Percentiles rank a stretch among this genome's conserved stretches.
phyloP scores from a whole-genome alignment of 805 yeast species.

The Starmerella gropengiesseri region DNA sequence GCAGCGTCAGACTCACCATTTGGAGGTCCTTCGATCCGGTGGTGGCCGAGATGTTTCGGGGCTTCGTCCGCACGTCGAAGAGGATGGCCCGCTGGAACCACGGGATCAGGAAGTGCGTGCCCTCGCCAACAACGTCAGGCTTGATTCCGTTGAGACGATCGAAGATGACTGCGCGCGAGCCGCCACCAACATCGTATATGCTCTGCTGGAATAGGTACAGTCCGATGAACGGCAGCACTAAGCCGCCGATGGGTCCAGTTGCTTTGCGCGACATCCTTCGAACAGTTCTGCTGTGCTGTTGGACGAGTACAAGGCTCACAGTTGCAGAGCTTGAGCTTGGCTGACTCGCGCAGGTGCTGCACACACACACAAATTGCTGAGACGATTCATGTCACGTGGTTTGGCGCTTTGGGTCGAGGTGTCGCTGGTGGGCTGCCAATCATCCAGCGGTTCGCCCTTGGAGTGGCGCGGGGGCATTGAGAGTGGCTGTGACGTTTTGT shows the following conservation, averaged over 20 bases:
- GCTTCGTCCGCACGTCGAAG: constrained; percentile 88
- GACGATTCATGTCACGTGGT: too few relatives aligned
- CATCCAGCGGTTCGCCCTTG: too few relatives aligned
- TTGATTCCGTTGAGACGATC: constrained; percentile 86
- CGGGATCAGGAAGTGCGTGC: constrained; percentile 89
- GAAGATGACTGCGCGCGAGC: constrained; percentile 88
- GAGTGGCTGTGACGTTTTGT: too few relatives aligned
- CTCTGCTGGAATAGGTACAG: constrained; percentile 53
- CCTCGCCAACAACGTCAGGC: constrained; percentile 84
- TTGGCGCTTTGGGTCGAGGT: too few relatives aligned
- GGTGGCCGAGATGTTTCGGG: constrained; percentile 83
- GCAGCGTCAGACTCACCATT: constrained; percentile 82
- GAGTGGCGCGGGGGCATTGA: too few relatives aligned
- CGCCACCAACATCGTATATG: constrained; percentile 91
- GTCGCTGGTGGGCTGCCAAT: too few relatives aligned
- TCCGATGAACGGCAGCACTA: constrained; percentile 37
- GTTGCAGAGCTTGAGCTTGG: too few relatives aligned
- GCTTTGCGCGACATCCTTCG: constrained; percentile 16
- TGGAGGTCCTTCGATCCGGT: constrained; percentile 97
- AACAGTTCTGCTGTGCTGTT: too few relatives aligned
- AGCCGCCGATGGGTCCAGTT: constrained; percentile 21
- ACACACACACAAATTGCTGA: too few relatives aligned
- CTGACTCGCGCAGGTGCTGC: too few relatives aligned
- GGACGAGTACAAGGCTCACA: too few relatives aligned
- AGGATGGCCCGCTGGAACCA: constrained; percentile 90